Conservation (phyloP, 805 yeast species). For the Kodamaea kaohsiungensis region DNA sequence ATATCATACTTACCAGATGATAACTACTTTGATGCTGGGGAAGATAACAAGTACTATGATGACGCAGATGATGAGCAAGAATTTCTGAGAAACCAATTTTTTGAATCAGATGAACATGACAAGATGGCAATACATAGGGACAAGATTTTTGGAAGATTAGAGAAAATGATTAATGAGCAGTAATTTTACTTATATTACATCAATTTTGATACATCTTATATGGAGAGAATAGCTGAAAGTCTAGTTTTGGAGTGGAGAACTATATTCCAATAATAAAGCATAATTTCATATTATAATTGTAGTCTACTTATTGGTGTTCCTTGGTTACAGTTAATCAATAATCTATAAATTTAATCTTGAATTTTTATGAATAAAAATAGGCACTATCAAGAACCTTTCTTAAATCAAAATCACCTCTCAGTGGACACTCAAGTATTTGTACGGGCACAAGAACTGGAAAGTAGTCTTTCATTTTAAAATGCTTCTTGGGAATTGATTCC, state of each 20-base stretch:
- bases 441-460: slow-evolving; percentile 32
- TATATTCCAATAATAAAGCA: no score
- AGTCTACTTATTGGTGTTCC: no score
- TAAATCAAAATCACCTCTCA: slow-evolving; percentile 35
- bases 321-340: no score
- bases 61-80: slow-evolving; percentile 11
- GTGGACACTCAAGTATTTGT: slow-evolving; percentile 27
- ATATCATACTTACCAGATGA: slow-evolving; percentile 9
- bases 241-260: no score
- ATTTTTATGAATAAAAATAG: slow-evolving; percentile 41
- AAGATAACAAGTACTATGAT: background rate
- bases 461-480: slow-evolving; percentile 8
- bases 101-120: slow-evolving; percentile 56
- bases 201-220: no score
- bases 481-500: background rate
- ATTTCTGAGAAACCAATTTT: slow-evolving; percentile 52
- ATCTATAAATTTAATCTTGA: no score
- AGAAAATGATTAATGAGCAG: slow-evolving; percentile 52
- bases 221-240: background rate
- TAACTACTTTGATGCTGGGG: background rate
- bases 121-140: slow-evolving; percentile 66
- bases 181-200: no score
- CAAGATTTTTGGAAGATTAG: slow-evolving; percentile 56
- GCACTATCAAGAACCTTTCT: slow-evolving; percentile 31
- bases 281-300: no score